Base-by-base conservation (phyloP, 2,329 filamentous ascomycete species). In the Lithohypha guttulata region DNA sequence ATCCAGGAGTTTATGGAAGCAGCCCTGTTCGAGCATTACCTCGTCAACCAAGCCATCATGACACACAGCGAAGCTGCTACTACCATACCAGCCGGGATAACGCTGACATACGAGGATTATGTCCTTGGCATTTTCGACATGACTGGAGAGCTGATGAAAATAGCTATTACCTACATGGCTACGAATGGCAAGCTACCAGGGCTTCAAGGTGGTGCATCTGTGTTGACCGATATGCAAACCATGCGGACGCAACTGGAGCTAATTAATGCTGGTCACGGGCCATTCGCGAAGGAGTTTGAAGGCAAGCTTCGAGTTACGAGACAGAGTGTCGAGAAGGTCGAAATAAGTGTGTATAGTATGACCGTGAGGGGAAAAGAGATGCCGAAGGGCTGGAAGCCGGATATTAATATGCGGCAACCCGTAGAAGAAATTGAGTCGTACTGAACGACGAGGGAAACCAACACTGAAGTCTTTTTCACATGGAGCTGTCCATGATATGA, bases 1-100 rank as follows among this genome's bases (percentile, higher is more conserved):
- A 77, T 93, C 36, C 91, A 98, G 61, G 91, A 98, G 62, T 91
- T 85, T 55, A 82, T 95, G 59, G 91, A 98, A 64, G 87, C 89
- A 0, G 66, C 93, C 19, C 81, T 83, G 1, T 95, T 98, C 58
- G 71, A 81, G 43, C 79, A 94, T 60, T 98, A 98, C 62, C 74
- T 98, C 22, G 71, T 76, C 32, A 77, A 75, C 2, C 84, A 93
- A 55, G 71, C 65, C 0, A 69, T 96, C 33, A 79, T 96, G 50
- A 73, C 77, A 0, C 74, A 73, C 7, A 68, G 74, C 0, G 73
- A 84, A 40, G 70, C 81, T 0, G 59, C 66, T 20, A 61, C 47
- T 2, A 48, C 51, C 9, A 42, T 67, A 2, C 60, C 64, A 0
- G 58, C 63, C 0, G 69, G 68, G 1, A 70, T 95, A 2, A 53